These are phyloP conservation scores for Friedmanniomyces endolithicus DNA, from an alignment of 495 filamentous ascomycete genomes.

Conservation along the genomic window DNA sequence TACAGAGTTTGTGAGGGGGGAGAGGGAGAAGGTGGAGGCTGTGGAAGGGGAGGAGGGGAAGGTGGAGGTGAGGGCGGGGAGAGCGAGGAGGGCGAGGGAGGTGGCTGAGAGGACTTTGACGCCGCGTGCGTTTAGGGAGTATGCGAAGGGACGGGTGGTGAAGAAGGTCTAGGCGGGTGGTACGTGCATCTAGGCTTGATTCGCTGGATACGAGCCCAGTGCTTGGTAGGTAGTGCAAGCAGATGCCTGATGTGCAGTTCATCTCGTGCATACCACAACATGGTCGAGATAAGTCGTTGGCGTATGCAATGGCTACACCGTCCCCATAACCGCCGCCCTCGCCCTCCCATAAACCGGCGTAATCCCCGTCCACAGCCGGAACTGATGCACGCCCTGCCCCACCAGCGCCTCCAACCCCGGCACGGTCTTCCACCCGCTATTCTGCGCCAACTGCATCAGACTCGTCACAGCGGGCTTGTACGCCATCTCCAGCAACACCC, in stretches of 20 bases:
- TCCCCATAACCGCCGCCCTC: neutral
- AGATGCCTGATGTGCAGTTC: too few species aligned
- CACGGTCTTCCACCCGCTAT: constrained; percentile 74
- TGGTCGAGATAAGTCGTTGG: too few species aligned
- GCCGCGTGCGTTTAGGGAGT: neutral
- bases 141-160: neutral
- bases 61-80: neutral
- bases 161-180: neutral
- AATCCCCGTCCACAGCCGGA: constrained; percentile 67
- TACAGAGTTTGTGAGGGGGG: neutral
- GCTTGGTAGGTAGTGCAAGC: too few species aligned
- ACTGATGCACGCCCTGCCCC: constrained; percentile 74
- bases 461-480: constrained; percentile 79
- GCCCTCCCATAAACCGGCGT: constrained; percentile 37
- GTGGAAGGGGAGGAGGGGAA: neutral
- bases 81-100: neutral
- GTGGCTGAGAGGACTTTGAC: neutral
- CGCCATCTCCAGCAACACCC: constrained; percentile 85
- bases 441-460: constrained; percentile 71
- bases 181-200: too few species aligned
- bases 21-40: neutral
- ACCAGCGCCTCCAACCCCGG: constrained; percentile 82
- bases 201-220: neutral
- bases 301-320: neutral
- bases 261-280: too few species aligned